Conservation (phyloP, 176 grass and related monocot species). For the Aegilops tauschii region DNA sequence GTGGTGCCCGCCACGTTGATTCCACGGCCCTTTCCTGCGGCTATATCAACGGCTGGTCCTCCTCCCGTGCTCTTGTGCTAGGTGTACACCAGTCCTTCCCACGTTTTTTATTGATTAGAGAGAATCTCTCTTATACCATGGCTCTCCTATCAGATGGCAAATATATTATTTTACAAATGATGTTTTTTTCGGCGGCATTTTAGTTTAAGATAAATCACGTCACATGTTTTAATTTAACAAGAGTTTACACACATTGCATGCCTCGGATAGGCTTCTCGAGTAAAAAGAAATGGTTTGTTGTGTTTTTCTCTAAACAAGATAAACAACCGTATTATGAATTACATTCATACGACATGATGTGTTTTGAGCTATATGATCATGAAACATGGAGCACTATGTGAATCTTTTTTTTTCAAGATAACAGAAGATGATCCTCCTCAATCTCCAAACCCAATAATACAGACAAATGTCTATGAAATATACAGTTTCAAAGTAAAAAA, state of each 20-base stretch:
- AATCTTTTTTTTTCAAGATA: too few relatives aligned
- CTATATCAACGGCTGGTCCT: neutral
- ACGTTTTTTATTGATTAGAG: neutral
- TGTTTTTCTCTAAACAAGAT: too few relatives aligned
- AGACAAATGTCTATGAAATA: neutral
- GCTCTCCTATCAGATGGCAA: neutral
- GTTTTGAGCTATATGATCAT: too few relatives aligned
- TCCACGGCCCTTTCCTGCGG: neutral
- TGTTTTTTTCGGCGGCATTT: too few relatives aligned
- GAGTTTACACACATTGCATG: neutral
- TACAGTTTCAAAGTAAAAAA: neutral
- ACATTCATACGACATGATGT: too few relatives aligned
- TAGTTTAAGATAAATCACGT: neutral
- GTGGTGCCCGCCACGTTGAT: conserved; percentile 58
- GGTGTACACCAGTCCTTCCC: neutral
- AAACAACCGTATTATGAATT: too few relatives aligned
- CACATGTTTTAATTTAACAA: neutral
- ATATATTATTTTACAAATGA: too few relatives aligned
- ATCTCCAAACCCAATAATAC: too few relatives aligned
- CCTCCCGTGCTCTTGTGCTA: neutral
- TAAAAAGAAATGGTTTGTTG: too few relatives aligned
- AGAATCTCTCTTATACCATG: neutral
- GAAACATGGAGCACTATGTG: too few relatives aligned
- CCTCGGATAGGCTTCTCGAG: too few relatives aligned
- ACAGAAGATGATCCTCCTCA: too few relatives aligned